Evolutionary conservation across 495 filamentous ascomycete species (phyloP), one percentile per base, ranked within the genome.

Genomic region (Podospora fimiseda): DNA sequence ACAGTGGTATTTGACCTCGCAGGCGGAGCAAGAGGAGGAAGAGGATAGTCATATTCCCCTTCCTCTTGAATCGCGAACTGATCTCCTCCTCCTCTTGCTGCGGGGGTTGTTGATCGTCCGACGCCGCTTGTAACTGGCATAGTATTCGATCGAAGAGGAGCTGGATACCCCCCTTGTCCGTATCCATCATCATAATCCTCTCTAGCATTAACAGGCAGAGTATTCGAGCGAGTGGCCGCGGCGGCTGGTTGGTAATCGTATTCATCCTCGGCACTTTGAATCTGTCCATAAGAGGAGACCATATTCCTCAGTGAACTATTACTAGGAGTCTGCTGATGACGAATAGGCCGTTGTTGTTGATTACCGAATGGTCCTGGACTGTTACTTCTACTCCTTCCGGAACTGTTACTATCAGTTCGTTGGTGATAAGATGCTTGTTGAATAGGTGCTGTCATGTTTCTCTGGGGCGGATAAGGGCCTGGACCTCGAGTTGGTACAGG

Each of bases 391-490:
- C 41, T 46, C 22, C 51, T 52, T 47, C 33, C 15, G 40, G 57
- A 58, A 22, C 53, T 51, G 38, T 43, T 56, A 51, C 60, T 62
- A 33, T 30, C 48, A 21, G 43, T 49, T n/a, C 21, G 44, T 36
- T 63, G 60, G 39, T 68, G 66, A 45, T 56, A 52, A 9, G 67
- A 33, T 6, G 27, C 5, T 11, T 33, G 27, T 14, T 52, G 63
- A 43, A 72, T 66, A 7, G 77, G 77, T 9, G 73, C 75, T 7
- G 76, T 79, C 73, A 78, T 74, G 50, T 76, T 75, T 19, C 77
- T 58, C 43, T 73, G 66, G 15, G 73, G 77, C 14, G 65, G 58
- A 42, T 59, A 68, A 50, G 58, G 68, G 14, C 58, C 59, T 7
- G 48, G 52, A 3, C 58, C 63, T 18, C 62, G 60, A 1, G 64